These are phyloP conservation scores for Cylindrotheca closterium DNA, from an alignment of 108 stramenopile genomes.

Conservation along the genomic window DNA sequence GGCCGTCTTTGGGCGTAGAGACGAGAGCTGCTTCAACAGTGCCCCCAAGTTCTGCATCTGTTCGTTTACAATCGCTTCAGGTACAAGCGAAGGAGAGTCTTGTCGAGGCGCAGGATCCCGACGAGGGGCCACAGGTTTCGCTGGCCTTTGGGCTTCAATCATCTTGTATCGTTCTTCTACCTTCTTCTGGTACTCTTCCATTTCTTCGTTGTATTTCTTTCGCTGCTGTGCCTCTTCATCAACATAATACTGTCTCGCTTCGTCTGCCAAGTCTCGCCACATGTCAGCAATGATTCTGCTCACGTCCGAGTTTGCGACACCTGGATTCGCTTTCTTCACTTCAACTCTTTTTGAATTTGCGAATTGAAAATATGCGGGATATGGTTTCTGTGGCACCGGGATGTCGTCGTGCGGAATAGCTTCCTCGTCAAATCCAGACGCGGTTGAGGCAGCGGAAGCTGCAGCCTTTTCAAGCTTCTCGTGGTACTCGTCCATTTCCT, in stretches of 20 bases:
- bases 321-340: conserved; percentile 18
- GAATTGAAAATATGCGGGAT: conserved; percentile 15
- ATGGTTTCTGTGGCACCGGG: conserved; percentile 11
- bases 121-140: too few relatives aligned
- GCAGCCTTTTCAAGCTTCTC: conserved; percentile 8
- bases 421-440: background rate
- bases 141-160: background rate
- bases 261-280: conserved; percentile 10
- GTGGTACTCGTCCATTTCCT: conserved; percentile 10
- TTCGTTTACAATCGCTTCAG: too few relatives aligned
- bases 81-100: too few relatives aligned
- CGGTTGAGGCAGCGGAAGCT: background rate
- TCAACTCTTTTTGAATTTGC: conserved; percentile 4
- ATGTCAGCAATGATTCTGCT: conserved; percentile 17
- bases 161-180: background rate
- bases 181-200: conserved; percentile 11
- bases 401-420: conserved; percentile 3
- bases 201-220: background rate
- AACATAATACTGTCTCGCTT: background rate
- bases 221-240: conserved; percentile 7
- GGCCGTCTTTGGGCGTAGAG: too few relatives aligned
- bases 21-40: too few relatives aligned
- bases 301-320: conserved; percentile 4
- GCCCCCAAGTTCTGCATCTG: too few relatives aligned
- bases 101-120: too few relatives aligned